phyloP scores from a whole-genome alignment of 768 basidiomycete genomes.

The Flagelloscypha sp. region DNA sequence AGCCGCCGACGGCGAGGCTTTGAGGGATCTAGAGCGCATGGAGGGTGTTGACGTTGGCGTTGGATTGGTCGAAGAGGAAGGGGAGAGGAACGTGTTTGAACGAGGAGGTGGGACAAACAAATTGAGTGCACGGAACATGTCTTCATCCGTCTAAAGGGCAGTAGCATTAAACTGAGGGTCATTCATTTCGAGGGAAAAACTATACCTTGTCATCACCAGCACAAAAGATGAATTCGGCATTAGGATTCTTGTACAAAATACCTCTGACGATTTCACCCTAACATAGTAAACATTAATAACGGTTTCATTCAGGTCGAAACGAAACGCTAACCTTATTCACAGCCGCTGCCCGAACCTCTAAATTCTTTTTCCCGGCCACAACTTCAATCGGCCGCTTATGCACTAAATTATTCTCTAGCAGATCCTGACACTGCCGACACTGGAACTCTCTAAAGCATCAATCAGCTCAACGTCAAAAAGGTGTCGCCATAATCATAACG shows the following conservation, averaged over 20 bases:
- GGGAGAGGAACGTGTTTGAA: conserved; percentile 14
- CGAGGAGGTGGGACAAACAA: conserved; percentile 41
- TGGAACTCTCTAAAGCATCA: conserved; percentile 62
- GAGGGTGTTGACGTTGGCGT: too few species aligned
- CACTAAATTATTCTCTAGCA: conserved; percentile 89
- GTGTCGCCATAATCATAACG: conserved; percentile 28
- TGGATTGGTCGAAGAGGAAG: too few species aligned
- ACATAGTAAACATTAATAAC: neutral
- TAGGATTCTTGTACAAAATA: conserved; percentile 86
- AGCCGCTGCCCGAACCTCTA: conserved; percentile 91
- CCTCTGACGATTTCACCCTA: conserved; percentile 95
- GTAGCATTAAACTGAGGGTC: too few species aligned
- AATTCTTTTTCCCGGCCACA: conserved; percentile 95
- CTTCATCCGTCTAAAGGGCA: conserved; percentile 76
- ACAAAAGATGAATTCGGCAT: conserved; percentile 93
- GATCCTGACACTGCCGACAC: conserved; percentile 92
- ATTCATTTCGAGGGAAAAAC: conserved; percentile 1
- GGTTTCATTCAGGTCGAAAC: neutral
- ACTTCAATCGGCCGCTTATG: conserved; percentile 94
- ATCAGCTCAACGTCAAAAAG: conserved; percentile 2
- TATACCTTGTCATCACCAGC: conserved; percentile 94
- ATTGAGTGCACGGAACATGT: conserved; percentile 92
- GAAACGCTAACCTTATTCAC: conserved; percentile 70
- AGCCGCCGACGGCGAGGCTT: too few species aligned
- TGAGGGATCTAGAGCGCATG: too few species aligned